Evolutionary conservation across 2,329 filamentous ascomycete species (phyloP), one percentile per base, ranked within the genome.

Genomic region (Apiospora arundinis): DNA sequence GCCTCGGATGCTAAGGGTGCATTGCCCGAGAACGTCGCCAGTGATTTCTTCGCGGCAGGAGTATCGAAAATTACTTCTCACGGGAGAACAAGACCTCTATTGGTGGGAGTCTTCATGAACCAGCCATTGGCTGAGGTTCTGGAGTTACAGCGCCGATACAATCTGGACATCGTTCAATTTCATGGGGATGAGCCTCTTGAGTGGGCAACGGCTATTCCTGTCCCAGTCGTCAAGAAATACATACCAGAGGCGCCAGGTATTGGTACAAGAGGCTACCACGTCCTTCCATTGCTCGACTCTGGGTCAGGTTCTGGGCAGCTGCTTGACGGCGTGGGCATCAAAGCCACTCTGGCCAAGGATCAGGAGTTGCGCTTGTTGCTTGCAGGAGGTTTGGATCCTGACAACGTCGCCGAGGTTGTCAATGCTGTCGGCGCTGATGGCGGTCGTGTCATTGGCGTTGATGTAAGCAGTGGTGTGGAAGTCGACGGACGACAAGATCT

Each of bases 401-500:
- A 92, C 3, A 99, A 98, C 78, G 92, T 99, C 6, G 85, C 84
- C 0, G 85, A 89, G 6, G 87, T 89, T 9, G 84, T 99, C 23
- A 83, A 85, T 28, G 86, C 88, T 18, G 83, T 95, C 21, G 92
- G 91, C 0, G 84, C 88, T 8, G 80, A 89, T 12, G 85, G 85
- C 37, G 85, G 85, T 12, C 89, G 91, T 72, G 89, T 98, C 16
- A 84, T 95, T 45, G 95, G 92, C 1, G 93, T 99, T 4, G 96
- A 99, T 84, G 94, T 97, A 25, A 97, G 95, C 81, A 97, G 94
- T 78, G 97, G 97, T 0, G 95, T 99, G 2, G 96, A 98, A 82
- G 91, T 90, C 46, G 89, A 92, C 76, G 95, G 95, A 2, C 85
- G 90, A 79, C 96, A 99, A 82, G 93, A 92, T 81, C 77, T 95